Evolutionary conservation across 2,329 filamentous ascomycete genomes (phyloP).

Genomic region (Calonectria honghensis): DNA sequence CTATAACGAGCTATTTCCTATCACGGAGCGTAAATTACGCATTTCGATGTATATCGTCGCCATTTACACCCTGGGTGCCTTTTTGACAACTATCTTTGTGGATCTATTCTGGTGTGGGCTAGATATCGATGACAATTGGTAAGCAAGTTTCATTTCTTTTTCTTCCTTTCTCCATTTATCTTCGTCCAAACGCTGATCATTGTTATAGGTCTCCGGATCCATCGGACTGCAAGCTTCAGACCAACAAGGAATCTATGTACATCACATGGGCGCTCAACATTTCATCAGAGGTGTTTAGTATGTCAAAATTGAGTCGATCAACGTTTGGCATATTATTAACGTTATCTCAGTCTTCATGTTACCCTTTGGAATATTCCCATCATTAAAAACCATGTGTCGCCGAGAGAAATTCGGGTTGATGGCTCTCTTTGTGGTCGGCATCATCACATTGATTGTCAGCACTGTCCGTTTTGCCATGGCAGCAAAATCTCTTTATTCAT

Average conservation of each 20-base stretch:
- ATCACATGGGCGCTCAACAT: slow-evolving; percentile 6
- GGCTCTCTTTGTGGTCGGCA: not conserved
- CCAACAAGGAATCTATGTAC: not conserved
- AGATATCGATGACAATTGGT: not conserved
- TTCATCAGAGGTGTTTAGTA: slow-evolving; percentile 12
- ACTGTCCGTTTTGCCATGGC: not conserved
- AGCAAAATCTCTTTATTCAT: not conserved
- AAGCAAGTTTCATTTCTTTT: not conserved
- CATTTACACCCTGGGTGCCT: not conserved
- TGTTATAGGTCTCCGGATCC: not conserved
- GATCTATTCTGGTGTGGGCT: slow-evolving; percentile 16
- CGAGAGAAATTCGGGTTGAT: not conserved
- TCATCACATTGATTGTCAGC: not conserved
- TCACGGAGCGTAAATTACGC: not conserved
- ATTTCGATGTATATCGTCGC: not conserved
- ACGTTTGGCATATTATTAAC: no score
- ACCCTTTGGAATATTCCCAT: slow-evolving; percentile 7
- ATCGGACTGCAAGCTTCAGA: not conserved
- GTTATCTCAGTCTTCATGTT: not conserved
- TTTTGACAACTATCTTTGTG: slow-evolving; percentile 1
- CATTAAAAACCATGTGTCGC: not conserved
- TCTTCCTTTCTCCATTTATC: not conserved
- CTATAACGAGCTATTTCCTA: slow-evolving; percentile 17
- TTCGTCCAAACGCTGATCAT: not conserved
- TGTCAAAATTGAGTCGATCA: not conserved